phyloP scores from a whole-genome alignment of 2,329 filamentous ascomycete genomes.

The Talaromyces sp. region DNA sequence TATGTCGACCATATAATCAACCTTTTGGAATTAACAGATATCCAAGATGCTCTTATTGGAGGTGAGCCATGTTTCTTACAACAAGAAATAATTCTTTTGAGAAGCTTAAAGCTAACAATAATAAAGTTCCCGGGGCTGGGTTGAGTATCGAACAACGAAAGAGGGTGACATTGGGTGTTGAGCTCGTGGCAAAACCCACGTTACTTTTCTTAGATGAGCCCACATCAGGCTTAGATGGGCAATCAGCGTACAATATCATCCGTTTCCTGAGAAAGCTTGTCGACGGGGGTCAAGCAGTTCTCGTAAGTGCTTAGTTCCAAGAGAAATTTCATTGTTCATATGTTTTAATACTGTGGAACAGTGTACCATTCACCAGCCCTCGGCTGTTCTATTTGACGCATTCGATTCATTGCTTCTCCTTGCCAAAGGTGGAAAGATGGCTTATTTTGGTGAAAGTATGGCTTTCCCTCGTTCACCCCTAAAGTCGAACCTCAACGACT shows the following conservation, averaged over 20 bases:
- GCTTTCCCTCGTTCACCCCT: neutral
- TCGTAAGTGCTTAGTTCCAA: constrained; percentile 37
- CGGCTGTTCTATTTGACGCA: constrained; percentile 59
- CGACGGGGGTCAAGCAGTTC: constrained; percentile 60
- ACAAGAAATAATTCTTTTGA: constrained; percentile 9
- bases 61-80: constrained; percentile 17
- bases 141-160: constrained; percentile 63
- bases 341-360: constrained; percentile 2
- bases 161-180: constrained; percentile 56
- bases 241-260: constrained; percentile 53
- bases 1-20: constrained; percentile 63
- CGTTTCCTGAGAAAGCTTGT: constrained; percentile 63
- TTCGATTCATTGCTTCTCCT: constrained; percentile 64
- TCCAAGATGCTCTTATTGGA: constrained; percentile 60
- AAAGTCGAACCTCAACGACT: neutral
- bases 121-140: constrained; percentile 46
- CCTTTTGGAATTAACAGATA: constrained; percentile 59
- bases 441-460: constrained; percentile 58
- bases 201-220: constrained; percentile 59
- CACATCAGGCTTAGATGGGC: constrained; percentile 61
- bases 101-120: neutral
- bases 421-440: constrained; percentile 59
- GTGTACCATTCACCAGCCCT: constrained; percentile 65
- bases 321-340: neutral
- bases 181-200: constrained; percentile 56